Evolutionary conservation across 2,329 filamentous ascomycete genomes (phyloP), one percentile per base, ranked within the genome.

Genomic region (Pseudogymnoascus sp.): DNA sequence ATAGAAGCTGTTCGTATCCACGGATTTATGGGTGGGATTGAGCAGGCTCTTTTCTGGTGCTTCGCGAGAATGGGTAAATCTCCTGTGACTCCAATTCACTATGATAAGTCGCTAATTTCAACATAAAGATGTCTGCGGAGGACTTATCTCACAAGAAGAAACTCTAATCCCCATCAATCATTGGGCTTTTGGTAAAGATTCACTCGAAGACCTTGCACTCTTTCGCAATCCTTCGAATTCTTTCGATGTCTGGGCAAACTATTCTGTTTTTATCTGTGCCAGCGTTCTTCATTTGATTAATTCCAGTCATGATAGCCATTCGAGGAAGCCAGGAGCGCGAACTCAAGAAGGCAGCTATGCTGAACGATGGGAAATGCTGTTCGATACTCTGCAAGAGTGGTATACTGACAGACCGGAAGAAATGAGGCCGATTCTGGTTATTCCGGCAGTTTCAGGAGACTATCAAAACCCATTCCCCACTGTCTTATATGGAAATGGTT

Each of bases 21-120:
- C 65, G 80, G 81, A 0, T 81, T 82, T 64, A 77, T 77, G 0
- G 79, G 79, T 0, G 79, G 79, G 2, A 73, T 80, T 2, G 75
- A 81, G 15, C 77, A 82, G 67, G 80, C 80, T 1, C 70, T 83
- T 0, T 83, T 83, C 64, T 83, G 81, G 81, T 82, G 79, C 63
- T 83, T 82, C 70, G 80, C 79, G 0, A 75, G 80, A 7, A 83
- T 83, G 80, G 79, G 74, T 76, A 64, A 59, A 67, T 64, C 3
- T 31, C 26, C 37, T 2, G 19, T 21, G 19, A 7, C 40, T 61
- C 21, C 11, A 21, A 56, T 50, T 59, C n/a, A 21, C n/a, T 13
- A 31, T 26, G 1, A 6, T 56, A 11, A 19, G 10, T n/a, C 15
- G 46, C 10, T 64, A 60, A 64, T 66, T 33, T 61, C 56, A 3